A percentile compares a stretch with the other conserved stretches of the same genome.
These are phyloP conservation scores for Tilletia setariae DNA, from an alignment of 1,284 basidiomycete species.

Conservation along the genomic window DNA sequence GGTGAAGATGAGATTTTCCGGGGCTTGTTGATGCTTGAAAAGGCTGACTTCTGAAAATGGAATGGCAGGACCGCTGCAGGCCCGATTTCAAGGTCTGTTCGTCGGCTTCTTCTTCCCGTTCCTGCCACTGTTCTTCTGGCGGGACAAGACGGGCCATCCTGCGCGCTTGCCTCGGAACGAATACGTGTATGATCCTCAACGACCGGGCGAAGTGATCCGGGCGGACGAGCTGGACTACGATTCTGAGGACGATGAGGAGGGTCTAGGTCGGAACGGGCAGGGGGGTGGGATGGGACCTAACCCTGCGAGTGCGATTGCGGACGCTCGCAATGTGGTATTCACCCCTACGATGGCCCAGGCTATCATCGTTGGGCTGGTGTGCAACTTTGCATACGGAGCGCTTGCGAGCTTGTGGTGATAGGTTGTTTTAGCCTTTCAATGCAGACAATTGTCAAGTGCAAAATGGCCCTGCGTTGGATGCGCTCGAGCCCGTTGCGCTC, in stretches of 20 bases:
- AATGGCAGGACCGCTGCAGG: not conserved
- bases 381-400: not conserved
- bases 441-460: too few relatives aligned
- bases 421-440: too few relatives aligned
- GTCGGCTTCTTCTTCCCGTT: conserved; percentile 30
- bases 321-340: not conserved
- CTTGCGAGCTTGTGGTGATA: conserved; percentile 7
- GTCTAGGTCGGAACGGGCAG: not conserved
- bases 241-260: conserved; percentile 11
- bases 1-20: not conserved
- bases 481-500: too few relatives aligned
- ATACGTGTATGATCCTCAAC: conserved; percentile 11
- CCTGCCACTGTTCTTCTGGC: conserved; percentile 27
- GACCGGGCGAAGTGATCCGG: conserved; percentile 3
- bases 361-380: conserved; percentile 5
- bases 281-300: not conserved
- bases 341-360: conserved; percentile 14
- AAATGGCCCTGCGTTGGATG: too few relatives aligned
- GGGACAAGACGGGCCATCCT: conserved; percentile 8
- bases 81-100: conserved; percentile 21
- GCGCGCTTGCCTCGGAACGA: conserved; percentile 1
- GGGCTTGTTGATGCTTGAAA: too few relatives aligned
- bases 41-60: not conserved
- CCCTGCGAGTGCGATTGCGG: not conserved
- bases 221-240: conserved; percentile 13